Conservation (phyloP, 2,329 filamentous ascomycete genomes). For the Fonsecaea pedrosoi region DNA sequence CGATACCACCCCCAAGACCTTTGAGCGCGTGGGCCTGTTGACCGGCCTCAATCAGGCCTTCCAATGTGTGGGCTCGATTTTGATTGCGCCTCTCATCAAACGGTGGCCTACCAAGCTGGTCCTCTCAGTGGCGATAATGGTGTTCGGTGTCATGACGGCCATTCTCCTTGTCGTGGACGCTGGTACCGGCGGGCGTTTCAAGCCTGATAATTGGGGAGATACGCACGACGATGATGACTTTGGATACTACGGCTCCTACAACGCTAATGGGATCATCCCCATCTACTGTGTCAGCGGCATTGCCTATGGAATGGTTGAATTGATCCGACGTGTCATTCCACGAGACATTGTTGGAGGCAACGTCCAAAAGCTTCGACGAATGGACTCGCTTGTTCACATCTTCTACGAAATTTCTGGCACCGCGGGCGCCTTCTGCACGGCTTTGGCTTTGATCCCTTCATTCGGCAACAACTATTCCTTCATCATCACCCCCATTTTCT, state of each 20-base stretch:
- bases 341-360: constrained; percentile 60
- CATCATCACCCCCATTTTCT: constrained; percentile 59
- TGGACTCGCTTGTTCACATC: constrained; percentile 57
- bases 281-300: constrained; percentile 55
- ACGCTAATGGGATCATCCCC: constrained; percentile 52
- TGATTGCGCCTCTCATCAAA: constrained; percentile 60
- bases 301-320: constrained; percentile 56
- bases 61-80: constrained; percentile 59
- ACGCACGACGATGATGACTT: constrained; percentile 1
- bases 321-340: constrained; percentile 59
- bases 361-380: constrained; percentile 57
- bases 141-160: constrained; percentile 57
- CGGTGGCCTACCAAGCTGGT: constrained; percentile 57
- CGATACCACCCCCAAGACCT: constrained; percentile 49
- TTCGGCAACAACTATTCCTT: constrained; percentile 61
- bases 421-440: constrained; percentile 56
- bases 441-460: constrained; percentile 57
- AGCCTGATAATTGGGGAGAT: neutral
- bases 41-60: constrained; percentile 59
- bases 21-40: constrained; percentile 56
- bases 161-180: constrained; percentile 58
- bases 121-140: constrained; percentile 52
- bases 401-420: constrained; percentile 60
- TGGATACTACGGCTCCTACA: constrained; percentile 3
- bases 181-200: constrained; percentile 49